Base-by-base conservation (phyloP, 441 rosid species). In the Adansonia grandidieri region DNA sequence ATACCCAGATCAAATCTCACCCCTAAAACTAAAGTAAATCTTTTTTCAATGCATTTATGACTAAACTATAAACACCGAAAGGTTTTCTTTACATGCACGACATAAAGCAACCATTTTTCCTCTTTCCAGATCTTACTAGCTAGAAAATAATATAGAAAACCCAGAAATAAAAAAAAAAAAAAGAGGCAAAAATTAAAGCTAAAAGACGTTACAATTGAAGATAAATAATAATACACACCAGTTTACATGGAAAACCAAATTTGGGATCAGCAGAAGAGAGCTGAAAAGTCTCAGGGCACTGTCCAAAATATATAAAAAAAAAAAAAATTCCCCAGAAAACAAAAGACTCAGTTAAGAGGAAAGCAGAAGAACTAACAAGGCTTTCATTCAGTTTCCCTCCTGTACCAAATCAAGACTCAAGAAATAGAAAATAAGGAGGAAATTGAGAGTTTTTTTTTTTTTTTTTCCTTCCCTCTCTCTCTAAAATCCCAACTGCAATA, bases 121-220 rank as follows among this genome's bases (percentile, higher is more conserved):
- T 8, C 15, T 20, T 71, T 73, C 57, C 90, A 88, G 94, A 91
- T 93, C 97, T 88, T 86, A 78, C 82, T 73, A 78, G 10, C 84
- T 66, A 22, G 58, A 42, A 81, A 68, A 28, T n/a, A 53, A 67
- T 53, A 72, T 15, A 48, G 11, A 78, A 79, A 71, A 80, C 73
- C 74, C 82, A 71, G 54, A 60, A 79, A 70, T n/a, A n/a, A 24
- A 24, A 24, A 24, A 76, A 78, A 9, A 9, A 69, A 56, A 28
- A 28, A 28, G 32, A 28, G 32, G 76, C 53, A 17, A 74, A 75
- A 77, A 82, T 56, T 13, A 75, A 57, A 78, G 70, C 74, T 56
- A 73, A 81, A 44, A 48, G 44, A 44, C 7, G 68, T 24, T 76
- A 5, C 62, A 76, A 71, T 64, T 70, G 78, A 77, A 62, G 11